These are phyloP conservation scores for Sphaceloma murrayae DNA, from an alignment of 2,329 filamentous ascomycete species.

Conservation along the genomic window DNA sequence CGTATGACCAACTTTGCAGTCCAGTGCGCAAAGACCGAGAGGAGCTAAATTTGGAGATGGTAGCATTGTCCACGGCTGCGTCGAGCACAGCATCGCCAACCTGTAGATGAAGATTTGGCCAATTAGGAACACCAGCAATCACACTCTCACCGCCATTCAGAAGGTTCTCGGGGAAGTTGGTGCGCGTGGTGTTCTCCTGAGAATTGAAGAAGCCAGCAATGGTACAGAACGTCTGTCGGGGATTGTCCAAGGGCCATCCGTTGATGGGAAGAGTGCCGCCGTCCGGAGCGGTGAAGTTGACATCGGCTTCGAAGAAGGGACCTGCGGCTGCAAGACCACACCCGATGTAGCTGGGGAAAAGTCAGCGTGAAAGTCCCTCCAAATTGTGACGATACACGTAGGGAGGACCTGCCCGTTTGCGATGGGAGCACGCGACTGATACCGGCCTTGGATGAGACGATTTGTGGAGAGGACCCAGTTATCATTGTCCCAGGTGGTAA, in stretches of 20 bases:
- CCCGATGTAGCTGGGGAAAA: slow-evolving; percentile 42
- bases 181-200: slow-evolving; percentile 48
- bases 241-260: slow-evolving; percentile 58
- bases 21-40: slow-evolving; percentile 55
- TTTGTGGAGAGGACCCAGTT: slow-evolving; percentile 48
- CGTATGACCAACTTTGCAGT: slow-evolving; percentile 54
- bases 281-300: slow-evolving; percentile 46
- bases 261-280: slow-evolving; percentile 23
- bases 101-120: slow-evolving; percentile 51
- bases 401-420: no score
- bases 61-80: slow-evolving; percentile 48
- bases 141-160: slow-evolving; percentile 63
- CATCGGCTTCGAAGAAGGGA: slow-evolving; percentile 54
- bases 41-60: slow-evolving; percentile 52
- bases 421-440: slow-evolving; percentile 50
- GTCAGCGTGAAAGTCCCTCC: no score
- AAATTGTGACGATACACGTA: slow-evolving; percentile 14
- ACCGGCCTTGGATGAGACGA: slow-evolving; percentile 47
- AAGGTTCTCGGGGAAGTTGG: slow-evolving; percentile 59
- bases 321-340: slow-evolving; percentile 55
- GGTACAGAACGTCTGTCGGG: slow-evolving; percentile 56
- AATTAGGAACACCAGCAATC: slow-evolving; percentile 62
- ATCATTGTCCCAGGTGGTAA: slow-evolving; percentile 49
- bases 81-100: slow-evolving; percentile 48
- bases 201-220: slow-evolving; percentile 58